Evolutionary conservation across 345 rosid species (phyloP).

Genomic region (Turnera subulata): DNA sequence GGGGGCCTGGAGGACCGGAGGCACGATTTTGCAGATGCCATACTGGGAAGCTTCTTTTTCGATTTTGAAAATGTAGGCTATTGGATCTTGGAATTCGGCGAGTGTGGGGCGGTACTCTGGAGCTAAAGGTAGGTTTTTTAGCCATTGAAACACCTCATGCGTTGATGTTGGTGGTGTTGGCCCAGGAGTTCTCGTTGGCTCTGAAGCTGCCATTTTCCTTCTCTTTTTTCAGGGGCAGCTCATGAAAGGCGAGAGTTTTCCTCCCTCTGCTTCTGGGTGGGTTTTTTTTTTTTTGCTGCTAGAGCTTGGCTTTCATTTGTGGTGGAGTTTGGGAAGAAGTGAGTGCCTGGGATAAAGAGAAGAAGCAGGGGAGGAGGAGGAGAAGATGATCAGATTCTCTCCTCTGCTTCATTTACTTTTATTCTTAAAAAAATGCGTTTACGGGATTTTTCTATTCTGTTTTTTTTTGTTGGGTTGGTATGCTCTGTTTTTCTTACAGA

Average conservation of each 20-base stretch:
- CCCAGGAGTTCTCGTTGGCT: conserved; percentile 28
- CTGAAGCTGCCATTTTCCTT: conserved; percentile 53
- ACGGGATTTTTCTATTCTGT: not conserved
- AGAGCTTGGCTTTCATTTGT: not conserved
- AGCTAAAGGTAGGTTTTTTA: conserved; percentile 77
- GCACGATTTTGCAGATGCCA: conserved; percentile 98
- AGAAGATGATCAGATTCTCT: conserved; percentile 16
- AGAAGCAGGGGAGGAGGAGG: not conserved
- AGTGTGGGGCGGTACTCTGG: conserved; percentile 87
- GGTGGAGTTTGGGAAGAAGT: not conserved
- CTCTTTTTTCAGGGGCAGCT: too few species aligned
- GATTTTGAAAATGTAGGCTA: conserved; percentile 95
- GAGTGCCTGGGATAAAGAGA: not conserved
- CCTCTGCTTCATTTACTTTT: conserved; percentile 3
- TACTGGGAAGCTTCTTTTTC: conserved; percentile 87
- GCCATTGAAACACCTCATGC: conserved; percentile 78
- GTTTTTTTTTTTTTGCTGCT: not conserved
- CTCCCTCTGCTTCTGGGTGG: too few species aligned
- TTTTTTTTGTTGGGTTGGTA: not conserved
- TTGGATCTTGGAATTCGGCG: conserved; percentile 98
- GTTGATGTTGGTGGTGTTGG: conserved; percentile 2
- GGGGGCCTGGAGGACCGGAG: conserved; percentile 67
- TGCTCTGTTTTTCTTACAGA: conserved; percentile 18
- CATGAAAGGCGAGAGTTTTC: too few species aligned
- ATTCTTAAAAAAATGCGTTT: not conserved